Base-by-base conservation (phyloP, 129 eudicot species). In the Logfia minima region DNA sequence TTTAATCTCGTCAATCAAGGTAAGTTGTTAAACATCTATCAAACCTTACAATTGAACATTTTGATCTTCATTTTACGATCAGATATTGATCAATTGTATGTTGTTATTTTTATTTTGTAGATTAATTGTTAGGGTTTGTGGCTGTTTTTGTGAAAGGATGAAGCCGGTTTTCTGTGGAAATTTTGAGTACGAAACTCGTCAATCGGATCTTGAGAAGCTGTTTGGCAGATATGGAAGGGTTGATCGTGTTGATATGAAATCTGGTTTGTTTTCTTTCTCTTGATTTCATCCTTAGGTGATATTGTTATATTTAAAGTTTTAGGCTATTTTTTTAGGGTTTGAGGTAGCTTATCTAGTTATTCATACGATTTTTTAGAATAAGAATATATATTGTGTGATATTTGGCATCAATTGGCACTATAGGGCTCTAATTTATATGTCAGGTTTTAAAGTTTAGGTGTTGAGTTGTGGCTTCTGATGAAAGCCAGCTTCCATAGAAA, bases 211-310 rank as follows among this genome's bases (percentile, higher is more conserved):
- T 83, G 97, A 93, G 83, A 86, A 89, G 4, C 56, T 91, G 68
- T 93, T 93, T 77, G 91, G 96, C 59, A 91, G 87, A 80, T 93
- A 91, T 66, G 98, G 98, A 59, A 80, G 87, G 21, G 90, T 93
- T 69, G 97, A 91, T 13, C 97, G 97, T 5, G 90, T 93, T 76
- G 98, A 93, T 77, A 87, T 93, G 88, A 93, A 93, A 91, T 87
- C 96, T 79, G 98, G 98, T 93, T 88, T 43, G 8, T 0, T 51
- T 5, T 65, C 17, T 17, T 51, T 17, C 24, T 31, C 18, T 9
- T 19, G 21, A 16, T 62, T 77, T 26, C 24, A n/a, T 52, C 52
- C 0, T 43, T 66, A 21, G 55, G 43, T 66, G 35, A 22, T 67
- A 4, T 55, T 3, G 16, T 23, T 63, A 24, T 3, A 26, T 13